Evolutionary conservation across 129 eudicot species (phyloP).

Genomic region (Solidago caesia): DNA sequence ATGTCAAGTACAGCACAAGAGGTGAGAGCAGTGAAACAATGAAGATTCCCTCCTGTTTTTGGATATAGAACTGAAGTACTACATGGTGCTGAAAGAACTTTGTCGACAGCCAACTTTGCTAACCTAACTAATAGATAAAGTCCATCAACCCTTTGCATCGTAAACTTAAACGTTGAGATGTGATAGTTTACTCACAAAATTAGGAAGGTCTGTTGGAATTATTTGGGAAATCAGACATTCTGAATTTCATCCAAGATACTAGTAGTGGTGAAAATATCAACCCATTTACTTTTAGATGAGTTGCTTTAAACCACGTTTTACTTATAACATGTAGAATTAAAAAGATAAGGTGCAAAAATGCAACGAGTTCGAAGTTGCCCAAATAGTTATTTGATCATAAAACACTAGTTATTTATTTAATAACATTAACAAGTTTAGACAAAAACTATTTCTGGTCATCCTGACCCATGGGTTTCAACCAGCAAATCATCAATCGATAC

Average conservation of each 20-base stretch:
- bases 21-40: slow-evolving; percentile 85
- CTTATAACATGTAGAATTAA: too few species aligned
- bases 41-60: slow-evolving; percentile 82
- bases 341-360: too few species aligned
- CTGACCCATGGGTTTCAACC: not conserved
- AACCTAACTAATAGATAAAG: slow-evolving; percentile 59
- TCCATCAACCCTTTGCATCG: slow-evolving; percentile 19
- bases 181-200: not conserved
- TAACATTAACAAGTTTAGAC: too few species aligned
- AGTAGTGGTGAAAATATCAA: too few species aligned
- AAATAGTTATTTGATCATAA: too few species aligned
- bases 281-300: too few species aligned
- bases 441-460: too few species aligned
- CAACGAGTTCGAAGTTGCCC: too few species aligned
- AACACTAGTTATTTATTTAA: too few species aligned
- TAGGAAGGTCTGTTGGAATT: slow-evolving; percentile 6
- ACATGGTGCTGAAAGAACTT: slow-evolving; percentile 84
- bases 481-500: not conserved
- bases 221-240: slow-evolving; percentile 1
- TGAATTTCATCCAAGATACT: slow-evolving; percentile 1
- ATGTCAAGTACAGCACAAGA: slow-evolving; percentile 96
- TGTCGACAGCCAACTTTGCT: slow-evolving; percentile 82
- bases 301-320: too few species aligned
- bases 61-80: slow-evolving; percentile 70
- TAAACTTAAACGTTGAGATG: not conserved